Conservation (phyloP, 2,329 filamentous ascomycete species). For the Didymella arachidicola region DNA sequence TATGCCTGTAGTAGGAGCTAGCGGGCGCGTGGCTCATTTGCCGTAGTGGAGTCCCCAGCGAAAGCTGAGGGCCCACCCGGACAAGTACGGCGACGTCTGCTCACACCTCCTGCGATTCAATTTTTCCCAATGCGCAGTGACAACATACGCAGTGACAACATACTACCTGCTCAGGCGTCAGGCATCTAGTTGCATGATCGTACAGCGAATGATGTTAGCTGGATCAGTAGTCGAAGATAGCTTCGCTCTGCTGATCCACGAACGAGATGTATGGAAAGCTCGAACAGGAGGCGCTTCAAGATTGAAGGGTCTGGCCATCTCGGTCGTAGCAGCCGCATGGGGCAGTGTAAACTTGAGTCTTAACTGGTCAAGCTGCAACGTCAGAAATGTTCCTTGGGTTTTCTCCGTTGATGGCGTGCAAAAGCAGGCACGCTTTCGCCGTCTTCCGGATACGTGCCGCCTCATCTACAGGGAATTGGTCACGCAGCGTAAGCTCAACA, state of each 20-base stretch:
- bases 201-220: background rate
- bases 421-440: slow-evolving; percentile 2
- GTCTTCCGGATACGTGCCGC: slow-evolving; percentile 2
- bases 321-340: slow-evolving; percentile 8
- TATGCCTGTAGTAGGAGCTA: no score
- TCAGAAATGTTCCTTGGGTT: slow-evolving; percentile 20
- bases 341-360: background rate
- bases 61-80: background rate
- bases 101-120: background rate
- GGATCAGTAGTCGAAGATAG: background rate
- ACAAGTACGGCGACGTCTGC: slow-evolving; percentile 10
- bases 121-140: slow-evolving; percentile 1
- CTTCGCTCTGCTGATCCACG: background rate
- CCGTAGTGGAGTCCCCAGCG: background rate
- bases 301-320: slow-evolving; percentile 12
- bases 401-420: slow-evolving; percentile 3
- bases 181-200: background rate
- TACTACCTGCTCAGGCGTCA: background rate
- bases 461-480: background rate
- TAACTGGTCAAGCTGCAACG: slow-evolving; percentile 1
- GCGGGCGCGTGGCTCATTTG: background rate
- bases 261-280: slow-evolving; percentile 3
- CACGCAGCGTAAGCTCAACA: background rate
- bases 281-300: slow-evolving; percentile 7
- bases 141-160: slow-evolving; percentile 5